phyloP scores from a whole-genome alignment of 805 yeast genomes.

The Spathaspora passalidarum region DNA sequence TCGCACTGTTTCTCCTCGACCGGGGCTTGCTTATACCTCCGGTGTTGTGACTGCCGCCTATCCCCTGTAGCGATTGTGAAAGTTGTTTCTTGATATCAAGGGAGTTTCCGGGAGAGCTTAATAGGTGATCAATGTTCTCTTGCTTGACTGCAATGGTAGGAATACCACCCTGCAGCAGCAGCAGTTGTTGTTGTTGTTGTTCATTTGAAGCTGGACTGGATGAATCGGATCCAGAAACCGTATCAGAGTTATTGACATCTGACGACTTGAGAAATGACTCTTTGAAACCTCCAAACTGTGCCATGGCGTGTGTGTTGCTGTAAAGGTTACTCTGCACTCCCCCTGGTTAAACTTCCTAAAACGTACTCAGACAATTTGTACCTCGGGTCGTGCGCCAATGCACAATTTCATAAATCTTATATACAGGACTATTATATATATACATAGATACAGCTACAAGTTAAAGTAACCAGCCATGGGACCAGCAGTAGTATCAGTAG shows the following conservation, averaged over 20 bases:
- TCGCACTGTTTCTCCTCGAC: slow-evolving; percentile 32
- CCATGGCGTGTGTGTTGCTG: not conserved
- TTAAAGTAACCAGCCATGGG: not conserved
- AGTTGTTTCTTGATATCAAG: slow-evolving; percentile 40
- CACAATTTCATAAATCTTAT: not conserved
- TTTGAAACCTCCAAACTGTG: slow-evolving; percentile 6
- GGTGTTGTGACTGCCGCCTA: slow-evolving; percentile 16
- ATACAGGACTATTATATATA: no score
- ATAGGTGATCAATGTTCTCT: slow-evolving; percentile 22
- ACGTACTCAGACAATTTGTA: no score
- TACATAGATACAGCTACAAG: not conserved
- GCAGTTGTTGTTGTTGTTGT: not conserved
- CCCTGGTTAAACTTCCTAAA: no score
- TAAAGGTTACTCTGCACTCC: no score
- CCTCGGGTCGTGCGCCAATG: not conserved
- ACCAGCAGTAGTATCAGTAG: no score
- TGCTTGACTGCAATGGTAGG: slow-evolving; percentile 30
- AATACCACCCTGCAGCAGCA: no score
- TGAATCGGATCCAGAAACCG: slow-evolving; percentile 5
- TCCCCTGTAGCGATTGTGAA: slow-evolving; percentile 33
- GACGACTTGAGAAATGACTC: slow-evolving; percentile 4
- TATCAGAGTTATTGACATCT: not conserved
- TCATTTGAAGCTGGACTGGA: not conserved
- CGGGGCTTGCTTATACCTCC: slow-evolving; percentile 37
- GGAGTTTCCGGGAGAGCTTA: slow-evolving; percentile 21